Evolutionary conservation across 192 early-diverging fungal genomes (phyloP).

Genomic region (Coemansia sp.): DNA sequence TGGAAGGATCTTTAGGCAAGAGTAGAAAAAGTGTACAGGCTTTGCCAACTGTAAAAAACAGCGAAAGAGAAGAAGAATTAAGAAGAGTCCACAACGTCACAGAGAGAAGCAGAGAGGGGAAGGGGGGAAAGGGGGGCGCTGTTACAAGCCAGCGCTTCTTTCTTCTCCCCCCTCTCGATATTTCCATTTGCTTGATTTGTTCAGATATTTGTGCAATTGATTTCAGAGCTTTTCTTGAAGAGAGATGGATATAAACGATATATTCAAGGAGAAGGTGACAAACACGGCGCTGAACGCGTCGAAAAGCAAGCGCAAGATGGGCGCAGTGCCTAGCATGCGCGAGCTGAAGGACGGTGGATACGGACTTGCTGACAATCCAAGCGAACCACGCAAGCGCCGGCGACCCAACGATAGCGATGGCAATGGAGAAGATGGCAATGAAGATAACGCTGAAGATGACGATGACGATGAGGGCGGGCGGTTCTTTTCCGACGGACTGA

Average conservation of each 20-base stretch:
- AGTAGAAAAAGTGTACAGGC: not conserved
- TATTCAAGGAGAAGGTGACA: constrained; percentile 43
- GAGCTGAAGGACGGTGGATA: constrained; percentile 45
- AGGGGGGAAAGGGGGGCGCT: not conserved
- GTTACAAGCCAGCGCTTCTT: no score
- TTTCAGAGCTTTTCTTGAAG: no score
- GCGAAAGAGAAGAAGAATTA: no score
- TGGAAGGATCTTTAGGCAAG: no score
- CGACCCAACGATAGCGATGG: not conserved
- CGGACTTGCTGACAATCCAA: constrained; percentile 11
- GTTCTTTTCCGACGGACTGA: constrained; percentile 84
- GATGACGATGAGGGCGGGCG: constrained; percentile 61
- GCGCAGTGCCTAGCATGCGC: constrained; percentile 32
- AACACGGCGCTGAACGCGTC: constrained; percentile 21
- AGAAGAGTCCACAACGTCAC: no score
- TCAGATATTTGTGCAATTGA: not conserved
- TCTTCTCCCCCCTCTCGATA: not conserved
- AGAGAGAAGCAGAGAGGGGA: not conserved
- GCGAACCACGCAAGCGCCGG: constrained; percentile 6
- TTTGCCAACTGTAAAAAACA: no score
- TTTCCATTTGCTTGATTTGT: not conserved
- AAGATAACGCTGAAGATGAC: constrained; percentile 60
- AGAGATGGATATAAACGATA: constrained; percentile 49
- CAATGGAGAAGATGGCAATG: not conserved
- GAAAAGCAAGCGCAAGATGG: constrained; percentile 38